phyloP scores from a whole-genome alignment of 2,329 filamentous ascomycete species.

The Trichoderma guizhouense region DNA sequence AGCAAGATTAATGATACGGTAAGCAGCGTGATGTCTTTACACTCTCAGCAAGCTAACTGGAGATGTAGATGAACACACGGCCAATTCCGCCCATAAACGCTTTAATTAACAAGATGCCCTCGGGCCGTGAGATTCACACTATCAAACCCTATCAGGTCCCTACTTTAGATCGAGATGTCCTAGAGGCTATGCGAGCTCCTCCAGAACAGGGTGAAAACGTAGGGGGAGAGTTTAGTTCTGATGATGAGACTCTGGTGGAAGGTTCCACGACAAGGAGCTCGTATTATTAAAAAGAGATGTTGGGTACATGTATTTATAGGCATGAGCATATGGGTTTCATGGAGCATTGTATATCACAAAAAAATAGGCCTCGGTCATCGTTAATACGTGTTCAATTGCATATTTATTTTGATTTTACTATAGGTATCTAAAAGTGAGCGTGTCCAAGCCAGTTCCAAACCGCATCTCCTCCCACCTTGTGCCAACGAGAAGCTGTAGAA shows the following conservation, averaged over 20 bases:
- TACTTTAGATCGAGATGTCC: conserved; percentile 57
- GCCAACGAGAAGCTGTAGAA: neutral
- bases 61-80: conserved; percentile 71
- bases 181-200: conserved; percentile 57
- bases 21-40: conserved; percentile 29
- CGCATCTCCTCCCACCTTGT: neutral
- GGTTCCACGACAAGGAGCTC: conserved; percentile 40
- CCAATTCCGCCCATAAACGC: conserved; percentile 67
- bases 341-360: neutral
- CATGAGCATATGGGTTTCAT: neutral
- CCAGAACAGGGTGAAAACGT: conserved; percentile 35
- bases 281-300: conserved; percentile 34
- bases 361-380: neutral
- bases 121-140: conserved; percentile 79
- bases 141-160: conserved; percentile 67
- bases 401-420: neutral
- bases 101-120: conserved; percentile 76
- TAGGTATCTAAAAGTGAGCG: neutral
- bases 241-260: conserved; percentile 34
- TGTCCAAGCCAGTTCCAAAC: neutral
- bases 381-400: neutral
- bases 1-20: conserved; percentile 90
- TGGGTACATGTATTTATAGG: neutral
- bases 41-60: neutral
- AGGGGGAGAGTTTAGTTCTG: conserved; percentile 37